A percentile compares a stretch with the other conserved stretches of the same genome.
Evolutionary conservation across 805 yeast genomes (phyloP).

Genomic region (Candida stauntonica): DNA sequence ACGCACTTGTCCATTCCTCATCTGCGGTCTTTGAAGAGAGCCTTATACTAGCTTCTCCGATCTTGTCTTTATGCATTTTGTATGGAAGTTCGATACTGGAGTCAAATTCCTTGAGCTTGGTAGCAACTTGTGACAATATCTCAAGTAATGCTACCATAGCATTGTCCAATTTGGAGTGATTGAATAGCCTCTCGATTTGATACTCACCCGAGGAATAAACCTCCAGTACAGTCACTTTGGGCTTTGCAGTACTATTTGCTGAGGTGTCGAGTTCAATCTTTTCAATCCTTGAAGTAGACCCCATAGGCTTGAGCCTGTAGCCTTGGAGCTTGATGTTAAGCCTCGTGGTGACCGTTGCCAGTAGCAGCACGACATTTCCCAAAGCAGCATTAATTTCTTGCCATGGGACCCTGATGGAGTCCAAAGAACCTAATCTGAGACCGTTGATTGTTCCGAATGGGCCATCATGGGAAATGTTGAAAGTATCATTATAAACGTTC

Average conservation of each 20-base stretch:
- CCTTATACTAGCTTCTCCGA: constrained; percentile 74
- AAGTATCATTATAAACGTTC: constrained; percentile 80
- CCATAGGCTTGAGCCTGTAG: constrained; percentile 74
- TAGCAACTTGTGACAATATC: constrained; percentile 36
- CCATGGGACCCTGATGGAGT: constrained; percentile 69
- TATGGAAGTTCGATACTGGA: constrained; percentile 67
- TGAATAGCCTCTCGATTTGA: constrained; percentile 64
- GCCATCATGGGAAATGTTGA: constrained; percentile 79
- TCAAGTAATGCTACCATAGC: constrained; percentile 78
- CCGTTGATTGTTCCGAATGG: constrained; percentile 87
- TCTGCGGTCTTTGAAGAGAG: constrained; percentile 59
- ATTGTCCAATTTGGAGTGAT: constrained; percentile 71
- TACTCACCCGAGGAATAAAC: constrained; percentile 67
- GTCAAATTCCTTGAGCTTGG: constrained; percentile 41
- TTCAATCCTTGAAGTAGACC: constrained; percentile 76
- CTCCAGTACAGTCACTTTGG: constrained; percentile 33
- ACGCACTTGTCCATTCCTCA: constrained; percentile 86
- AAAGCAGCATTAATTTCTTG: constrained; percentile 87
- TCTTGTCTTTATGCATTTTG: constrained; percentile 59
- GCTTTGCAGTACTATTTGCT: constrained; percentile 33
- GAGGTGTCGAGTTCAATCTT: constrained; percentile 39
- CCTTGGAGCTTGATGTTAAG: constrained; percentile 51
- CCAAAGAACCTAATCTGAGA: constrained; percentile 68
- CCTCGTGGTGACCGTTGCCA: constrained; percentile 58
- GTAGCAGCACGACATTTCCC: constrained; percentile 73